These are phyloP conservation scores for Dioscorea cayenensis DNA, from an alignment of 116 monocot species.

Conservation along the genomic window DNA sequence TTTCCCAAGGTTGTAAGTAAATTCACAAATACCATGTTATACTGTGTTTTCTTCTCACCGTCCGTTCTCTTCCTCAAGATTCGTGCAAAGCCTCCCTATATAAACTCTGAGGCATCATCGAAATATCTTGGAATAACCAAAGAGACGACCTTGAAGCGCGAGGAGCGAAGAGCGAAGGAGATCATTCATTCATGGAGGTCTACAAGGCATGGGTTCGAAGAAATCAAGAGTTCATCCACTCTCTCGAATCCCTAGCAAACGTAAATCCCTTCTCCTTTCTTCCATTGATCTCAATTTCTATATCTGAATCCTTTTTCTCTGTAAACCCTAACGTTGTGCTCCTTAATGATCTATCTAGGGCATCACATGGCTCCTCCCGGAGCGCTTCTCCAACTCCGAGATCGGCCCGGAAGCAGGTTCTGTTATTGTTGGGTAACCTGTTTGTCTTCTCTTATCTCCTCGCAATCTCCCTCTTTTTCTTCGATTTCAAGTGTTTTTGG, in stretches of 20 bases:
- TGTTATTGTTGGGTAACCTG: slow-evolving; percentile 37
- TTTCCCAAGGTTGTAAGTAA: too few species aligned
- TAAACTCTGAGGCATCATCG: not conserved
- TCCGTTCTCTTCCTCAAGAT: too few species aligned
- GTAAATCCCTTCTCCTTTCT: slow-evolving; percentile 6
- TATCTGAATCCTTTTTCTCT: not conserved
- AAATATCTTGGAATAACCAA: not conserved
- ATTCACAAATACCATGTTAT: too few species aligned
- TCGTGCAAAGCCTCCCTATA: too few species aligned
- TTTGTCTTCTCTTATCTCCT: slow-evolving; percentile 2
- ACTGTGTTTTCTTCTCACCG: too few species aligned
- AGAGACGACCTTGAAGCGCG: not conserved
- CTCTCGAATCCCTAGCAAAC: slow-evolving; percentile 39
- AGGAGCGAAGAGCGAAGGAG: too few species aligned
- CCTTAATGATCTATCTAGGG: slow-evolving; percentile 27
- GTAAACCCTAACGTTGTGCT: not conserved
- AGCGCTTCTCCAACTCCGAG: slow-evolving; percentile 91
- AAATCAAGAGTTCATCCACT: slow-evolving; percentile 39
- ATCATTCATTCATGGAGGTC: slow-evolving; percentile 7
- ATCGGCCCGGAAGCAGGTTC: slow-evolving; percentile 92
- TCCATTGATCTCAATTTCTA: not conserved
- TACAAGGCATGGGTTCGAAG: slow-evolving; percentile 32
- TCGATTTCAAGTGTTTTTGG: not conserved
- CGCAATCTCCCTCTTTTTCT: not conserved
- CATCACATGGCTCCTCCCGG: slow-evolving; percentile 84